Conservation (phyloP, 495 filamentous ascomycete genomes). For the Chaetomium fimeti region DNA sequence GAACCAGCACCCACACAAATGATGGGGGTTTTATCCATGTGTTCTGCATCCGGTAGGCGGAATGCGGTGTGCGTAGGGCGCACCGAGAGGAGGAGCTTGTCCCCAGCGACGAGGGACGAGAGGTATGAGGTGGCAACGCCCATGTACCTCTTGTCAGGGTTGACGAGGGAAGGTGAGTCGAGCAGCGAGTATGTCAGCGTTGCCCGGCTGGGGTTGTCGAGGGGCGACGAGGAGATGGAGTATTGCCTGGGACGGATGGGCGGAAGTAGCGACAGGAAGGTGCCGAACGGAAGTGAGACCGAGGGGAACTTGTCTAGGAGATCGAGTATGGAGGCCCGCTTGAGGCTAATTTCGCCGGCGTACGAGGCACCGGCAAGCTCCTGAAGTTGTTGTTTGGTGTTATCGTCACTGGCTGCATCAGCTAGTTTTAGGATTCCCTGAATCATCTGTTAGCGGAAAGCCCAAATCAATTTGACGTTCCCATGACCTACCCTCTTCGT, state of each 20-base stretch:
- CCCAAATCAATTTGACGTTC: background rate
- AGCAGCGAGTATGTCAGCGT: slow-evolving; percentile 68
- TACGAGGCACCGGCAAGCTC: slow-evolving; percentile 52
- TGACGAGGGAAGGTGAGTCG: slow-evolving; percentile 54
- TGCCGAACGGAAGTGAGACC: slow-evolving; percentile 56
- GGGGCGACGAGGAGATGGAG: slow-evolving; percentile 75
- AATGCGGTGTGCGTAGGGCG: slow-evolving; percentile 60
- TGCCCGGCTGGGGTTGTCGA: slow-evolving; percentile 54
- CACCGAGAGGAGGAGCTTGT: slow-evolving; percentile 62
- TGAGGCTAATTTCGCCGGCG: slow-evolving; percentile 52
- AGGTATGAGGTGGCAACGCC: slow-evolving; percentile 64
- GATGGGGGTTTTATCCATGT: slow-evolving; percentile 56
- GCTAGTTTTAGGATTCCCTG: slow-evolving; percentile 51
- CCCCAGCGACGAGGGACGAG: slow-evolving; percentile 57
- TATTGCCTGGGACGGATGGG: slow-evolving; percentile 76
- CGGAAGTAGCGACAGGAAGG: slow-evolving; percentile 67
- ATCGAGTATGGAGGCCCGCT: slow-evolving; percentile 63
- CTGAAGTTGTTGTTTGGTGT: slow-evolving; percentile 45
- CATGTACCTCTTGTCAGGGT: slow-evolving; percentile 44
- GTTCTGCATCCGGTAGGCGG: slow-evolving; percentile 59
- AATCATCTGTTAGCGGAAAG: background rate
- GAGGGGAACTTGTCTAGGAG: slow-evolving; percentile 59
- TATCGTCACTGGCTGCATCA: slow-evolving; percentile 42
- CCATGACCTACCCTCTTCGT: slow-evolving; percentile 48
- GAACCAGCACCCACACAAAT: slow-evolving; percentile 61